Base-by-base conservation (phyloP, 169 alveolate species). In the Cryptosporidium parvum region DNA sequence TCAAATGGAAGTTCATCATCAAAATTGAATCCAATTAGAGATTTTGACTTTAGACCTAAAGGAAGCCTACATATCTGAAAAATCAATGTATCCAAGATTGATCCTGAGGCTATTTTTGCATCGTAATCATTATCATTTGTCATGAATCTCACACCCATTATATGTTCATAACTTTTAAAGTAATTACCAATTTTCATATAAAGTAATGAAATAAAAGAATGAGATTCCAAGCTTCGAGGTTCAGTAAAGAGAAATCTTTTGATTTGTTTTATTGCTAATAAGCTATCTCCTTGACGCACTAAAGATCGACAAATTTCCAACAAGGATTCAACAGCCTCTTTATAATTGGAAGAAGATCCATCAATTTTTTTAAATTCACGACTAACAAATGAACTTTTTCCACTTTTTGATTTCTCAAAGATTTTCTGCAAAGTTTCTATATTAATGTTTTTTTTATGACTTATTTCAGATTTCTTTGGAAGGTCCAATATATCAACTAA, bases 1-100 rank as follows among this genome's bases (percentile, higher is more conserved):
- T 80, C 67, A 42, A 62, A 80, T 80, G 89, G 65, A 80, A 80
- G 89, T 61, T 80, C 89, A 42, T 80, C 89, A 16, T 42, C 75
- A 23, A 80, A 62, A 18, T 62, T 80, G 67, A 44, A 80, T 37
- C 89, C 89, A 44, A 39, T 44, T 5, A 80, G 45, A 2, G 89
- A 80, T 44, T 61, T 80, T 33, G 89, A 80, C 42, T 80, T 80
- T 6, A 80, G 89, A 3, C 75, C 89, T 9, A 80, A 53, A 12
- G 89, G 89, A 16, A 80, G 62, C n/a, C 59, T 80, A 21, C 89
- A 80, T 39, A 51, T 39, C 35, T 80, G 89, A 12, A 23, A 16
- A 18, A 80, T 65, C 14, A 80, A 1, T 18, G 89, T 26, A 42
- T 80, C 75, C 75, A 80, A 31, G 7, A 80, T 80, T 16, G 89